Percentiles rank a stretch among this genome's conserved stretches.
Conservation (phyloP, 1,284 basidiomycete species). For the Heterobasidion occidentale region DNA sequence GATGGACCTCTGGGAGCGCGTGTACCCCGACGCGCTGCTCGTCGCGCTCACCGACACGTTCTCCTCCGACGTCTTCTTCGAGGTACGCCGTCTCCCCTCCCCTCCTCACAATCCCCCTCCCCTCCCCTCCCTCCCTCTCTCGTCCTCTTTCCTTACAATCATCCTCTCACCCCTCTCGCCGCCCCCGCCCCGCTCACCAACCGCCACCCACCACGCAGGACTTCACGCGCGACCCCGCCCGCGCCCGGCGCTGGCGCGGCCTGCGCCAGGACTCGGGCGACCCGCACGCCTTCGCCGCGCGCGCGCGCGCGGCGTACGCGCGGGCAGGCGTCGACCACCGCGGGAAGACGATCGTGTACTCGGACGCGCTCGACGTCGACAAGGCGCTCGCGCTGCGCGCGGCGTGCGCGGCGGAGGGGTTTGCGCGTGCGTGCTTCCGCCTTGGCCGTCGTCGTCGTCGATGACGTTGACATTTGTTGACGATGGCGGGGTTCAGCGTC, state of each 20-base stretch:
- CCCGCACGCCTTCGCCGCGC: slow-evolving; percentile 68
- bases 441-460: neutral
- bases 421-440: slow-evolving; percentile 47
- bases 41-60: slow-evolving; percentile 92
- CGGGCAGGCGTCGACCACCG: slow-evolving; percentile 56
- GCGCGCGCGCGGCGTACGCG: slow-evolving; percentile 65
- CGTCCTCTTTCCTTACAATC: too few relatives aligned
- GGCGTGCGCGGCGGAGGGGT: slow-evolving; percentile 68
- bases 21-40: slow-evolving; percentile 52
- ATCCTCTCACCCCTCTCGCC: too few relatives aligned
- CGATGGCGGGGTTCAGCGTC: slow-evolving; percentile 38
- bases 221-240: slow-evolving; percentile 49
- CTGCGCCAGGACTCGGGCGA: slow-evolving; percentile 93
- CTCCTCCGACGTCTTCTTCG: slow-evolving; percentile 78
- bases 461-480: neutral
- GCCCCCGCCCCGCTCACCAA: neutral
- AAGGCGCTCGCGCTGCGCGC: slow-evolving; percentile 64
- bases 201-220: slow-evolving; percentile 32
- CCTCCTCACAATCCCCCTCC: too few relatives aligned
- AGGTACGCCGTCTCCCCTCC: slow-evolving; percentile 28
- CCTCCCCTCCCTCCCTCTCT: too few relatives aligned
- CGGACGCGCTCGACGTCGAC: slow-evolving; percentile 71
- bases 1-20: slow-evolving; percentile 78
- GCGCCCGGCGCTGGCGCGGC: slow-evolving; percentile 67
- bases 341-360: slow-evolving; percentile 75